phyloP scores from a whole-genome alignment of 495 filamentous ascomycete genomes.

The Lichina pygmaea region DNA sequence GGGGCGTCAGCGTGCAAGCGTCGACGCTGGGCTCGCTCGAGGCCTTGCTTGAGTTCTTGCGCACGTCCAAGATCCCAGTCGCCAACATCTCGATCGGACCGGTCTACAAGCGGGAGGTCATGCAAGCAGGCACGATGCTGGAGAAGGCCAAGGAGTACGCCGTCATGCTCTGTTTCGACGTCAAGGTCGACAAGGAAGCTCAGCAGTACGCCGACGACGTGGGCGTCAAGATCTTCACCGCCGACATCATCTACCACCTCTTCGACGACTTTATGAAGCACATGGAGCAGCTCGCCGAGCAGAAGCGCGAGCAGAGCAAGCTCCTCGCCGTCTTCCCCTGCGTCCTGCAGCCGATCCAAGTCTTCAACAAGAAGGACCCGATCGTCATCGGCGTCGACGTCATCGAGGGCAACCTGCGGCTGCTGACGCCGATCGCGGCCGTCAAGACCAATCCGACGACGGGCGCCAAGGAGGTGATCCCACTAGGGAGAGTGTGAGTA shows the following conservation, averaged over 20 bases:
- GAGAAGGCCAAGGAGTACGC: slow-evolving; percentile 90
- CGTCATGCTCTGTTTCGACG: slow-evolving; percentile 99
- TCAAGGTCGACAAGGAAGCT: slow-evolving; percentile 96
- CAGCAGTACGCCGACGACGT: slow-evolving; percentile 74
- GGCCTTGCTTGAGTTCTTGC: slow-evolving; percentile 87
- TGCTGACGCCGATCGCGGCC: slow-evolving; percentile 70
- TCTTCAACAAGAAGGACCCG: slow-evolving; percentile 96
- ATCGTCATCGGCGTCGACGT: slow-evolving; percentile 95
- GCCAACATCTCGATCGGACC: slow-evolving; percentile 94
- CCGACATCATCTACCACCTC: slow-evolving; percentile 96
- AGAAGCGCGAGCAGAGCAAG: slow-evolving; percentile 90
- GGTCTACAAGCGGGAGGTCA: slow-evolving; percentile 94
- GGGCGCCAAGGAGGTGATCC: slow-evolving; percentile 54
- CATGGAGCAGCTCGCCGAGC: slow-evolving; percentile 59
- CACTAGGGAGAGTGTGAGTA: slow-evolving; percentile 84
- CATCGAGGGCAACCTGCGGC: slow-evolving; percentile 54
- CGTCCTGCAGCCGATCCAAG: slow-evolving; percentile 60
- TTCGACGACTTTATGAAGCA: slow-evolving; percentile 93
- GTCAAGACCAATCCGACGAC: slow-evolving; percentile 59
- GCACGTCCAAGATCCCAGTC: slow-evolving; percentile 83
- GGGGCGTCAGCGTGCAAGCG: slow-evolving; percentile 89
- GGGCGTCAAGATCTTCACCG: slow-evolving; percentile 94
- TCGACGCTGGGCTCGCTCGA: slow-evolving; percentile 95
- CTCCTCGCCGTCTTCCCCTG: slow-evolving; percentile 91
- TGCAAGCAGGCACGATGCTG: slow-evolving; percentile 87